Percentiles rank a stretch among this genome's conserved stretches.
Evolutionary conservation across 1,139 yeast species (phyloP).

Genomic region (Spencermartinsiella ligniputridi): DNA sequence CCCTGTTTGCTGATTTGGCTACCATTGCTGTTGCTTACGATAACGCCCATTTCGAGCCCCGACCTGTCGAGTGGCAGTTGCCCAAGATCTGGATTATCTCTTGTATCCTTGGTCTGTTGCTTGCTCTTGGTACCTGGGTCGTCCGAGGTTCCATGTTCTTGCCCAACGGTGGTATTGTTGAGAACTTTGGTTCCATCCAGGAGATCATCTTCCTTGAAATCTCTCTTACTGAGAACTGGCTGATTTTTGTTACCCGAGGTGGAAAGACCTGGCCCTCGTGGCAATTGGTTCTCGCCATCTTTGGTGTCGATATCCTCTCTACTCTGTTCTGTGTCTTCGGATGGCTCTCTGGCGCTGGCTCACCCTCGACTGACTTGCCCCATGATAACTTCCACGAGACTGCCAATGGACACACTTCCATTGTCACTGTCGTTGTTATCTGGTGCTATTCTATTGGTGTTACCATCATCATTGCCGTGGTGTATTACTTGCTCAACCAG

Average conservation of each 20-base stretch:
- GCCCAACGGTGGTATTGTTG: conserved; percentile 84
- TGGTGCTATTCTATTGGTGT: conserved; percentile 96
- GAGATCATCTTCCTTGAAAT: conserved; percentile 90
- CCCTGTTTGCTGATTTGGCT: conserved; percentile 93
- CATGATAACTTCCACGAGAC: conserved; percentile 31
- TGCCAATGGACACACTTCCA: conserved; percentile 87
- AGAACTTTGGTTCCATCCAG: conserved; percentile 89
- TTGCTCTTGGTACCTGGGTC: conserved; percentile 91
- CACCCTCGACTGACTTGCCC: conserved; percentile 26
- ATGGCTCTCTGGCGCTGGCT: conserved; percentile 70
- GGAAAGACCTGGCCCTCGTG: conserved; percentile 99
- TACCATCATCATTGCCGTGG: conserved; percentile 95
- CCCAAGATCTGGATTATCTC: conserved; percentile 98
- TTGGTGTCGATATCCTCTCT: conserved; percentile 81
- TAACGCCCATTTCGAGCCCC: conserved; percentile 87
- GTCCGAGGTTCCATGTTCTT: conserved; percentile 87
- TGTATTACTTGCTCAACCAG: conserved; percentile 69
- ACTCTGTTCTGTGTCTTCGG: conserved; percentile 91
- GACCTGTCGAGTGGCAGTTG: conserved; percentile 90
- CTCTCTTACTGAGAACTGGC: conserved; percentile 93
- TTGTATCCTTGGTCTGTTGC: conserved; percentile 69
- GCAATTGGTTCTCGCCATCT: conserved; percentile 93
- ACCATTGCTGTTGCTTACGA: conserved; percentile 94
- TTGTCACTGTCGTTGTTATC: conserved; percentile 88
- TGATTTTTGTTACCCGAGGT: conserved; percentile 92